Evolutionary conservation across 768 basidiomycete genomes (phyloP), one percentile per base, ranked within the genome.

Genomic region (Myochromella boudieri): DNA sequence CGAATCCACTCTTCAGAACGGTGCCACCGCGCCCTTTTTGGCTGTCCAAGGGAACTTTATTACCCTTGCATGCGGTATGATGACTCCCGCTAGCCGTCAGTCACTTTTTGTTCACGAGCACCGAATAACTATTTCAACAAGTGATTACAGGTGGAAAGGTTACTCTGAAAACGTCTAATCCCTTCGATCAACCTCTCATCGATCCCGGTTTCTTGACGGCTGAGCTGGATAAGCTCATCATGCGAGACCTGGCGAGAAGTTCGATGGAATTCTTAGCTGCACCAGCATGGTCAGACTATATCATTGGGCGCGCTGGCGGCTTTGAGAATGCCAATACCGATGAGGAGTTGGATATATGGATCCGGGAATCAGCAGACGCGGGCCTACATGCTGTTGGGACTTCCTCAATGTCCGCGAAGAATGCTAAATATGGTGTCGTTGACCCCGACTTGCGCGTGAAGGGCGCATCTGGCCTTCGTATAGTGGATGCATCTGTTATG

Each of bases 121-220:
- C 27, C 4, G 8, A n/a, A 14, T 7, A 11, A 2, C 25, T 9
- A 42, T 12, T n/a, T n/a, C n/a, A n/a, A n/a, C n/a, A n/a, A n/a
- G n/a, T n/a, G 21, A 9, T n/a, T 9, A 12, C 3, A 32, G 60
- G 61, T 27, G 62, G 62, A 2, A 46, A 37, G 8, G 20, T 64
- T 11, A 55, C 48, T 6, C 37, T 75, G 51, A 71, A 60, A 38
- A 69, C 72, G 17, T 66, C 61, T 17, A 55, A 66, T 49, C 60
- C 71, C 18, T 76, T 76, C 58, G 63, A 62, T 33, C 22, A 57
- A 22, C 76, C 77, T 1, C 41, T 61, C 18, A 50, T 81, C 59
- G 68, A 79, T 52, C 74, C 73, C 0, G 52, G 36, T 14, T 37
- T 47, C 26, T 66, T 74, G 26, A 51, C 34, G 14, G 33, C 51